A percentile compares a stretch with the other conserved stretches of the same genome.
Conservation (phyloP, 495 filamentous ascomycete genomes). For the Xylaria acuta region DNA sequence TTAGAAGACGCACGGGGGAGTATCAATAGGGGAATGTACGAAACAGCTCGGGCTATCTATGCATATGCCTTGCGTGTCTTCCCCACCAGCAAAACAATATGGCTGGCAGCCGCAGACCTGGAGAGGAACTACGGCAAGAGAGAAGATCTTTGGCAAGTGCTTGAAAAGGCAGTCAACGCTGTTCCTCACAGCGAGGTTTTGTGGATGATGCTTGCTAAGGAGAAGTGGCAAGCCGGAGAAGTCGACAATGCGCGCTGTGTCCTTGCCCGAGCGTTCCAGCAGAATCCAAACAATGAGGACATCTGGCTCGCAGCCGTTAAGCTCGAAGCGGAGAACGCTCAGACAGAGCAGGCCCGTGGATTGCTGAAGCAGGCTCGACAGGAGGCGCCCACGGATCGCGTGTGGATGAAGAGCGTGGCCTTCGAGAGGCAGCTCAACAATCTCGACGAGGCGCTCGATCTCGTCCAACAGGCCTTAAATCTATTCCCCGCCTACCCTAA, state of each 20-base stretch:
- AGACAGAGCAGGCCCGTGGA: constrained; percentile 79
- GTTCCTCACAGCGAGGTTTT: constrained; percentile 88
- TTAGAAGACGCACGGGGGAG: constrained; percentile 86
- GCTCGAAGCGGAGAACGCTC: constrained; percentile 84
- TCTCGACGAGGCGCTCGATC: constrained; percentile 77
- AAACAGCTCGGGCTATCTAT: constrained; percentile 91
- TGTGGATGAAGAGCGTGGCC: constrained; percentile 93
- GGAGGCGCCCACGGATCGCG: constrained; percentile 90
- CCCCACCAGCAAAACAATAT: constrained; percentile 78
- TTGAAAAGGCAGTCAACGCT: constrained; percentile 93
- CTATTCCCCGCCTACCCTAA: constrained; percentile 88
- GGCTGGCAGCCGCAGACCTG: constrained; percentile 88
- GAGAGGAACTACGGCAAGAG: constrained; percentile 89
- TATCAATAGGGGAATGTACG: constrained; percentile 78
- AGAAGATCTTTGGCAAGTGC: constrained; percentile 79
- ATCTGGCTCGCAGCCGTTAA: constrained; percentile 97
- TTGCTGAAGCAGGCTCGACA: constrained; percentile 80
- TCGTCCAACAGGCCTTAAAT: constrained; percentile 85
- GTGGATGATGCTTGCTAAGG: constrained; percentile 94
- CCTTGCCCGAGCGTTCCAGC: constrained; percentile 84
- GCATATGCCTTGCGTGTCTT: constrained; percentile 90
- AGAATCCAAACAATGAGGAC: constrained; percentile 94
- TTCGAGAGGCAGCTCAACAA: constrained; percentile 88
- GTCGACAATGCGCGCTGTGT: constrained; percentile 84
- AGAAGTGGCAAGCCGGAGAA: constrained; percentile 87